phyloP scores from a whole-genome alignment of 2,329 filamentous ascomycete genomes.

The Calonectria hongkongensis region DNA sequence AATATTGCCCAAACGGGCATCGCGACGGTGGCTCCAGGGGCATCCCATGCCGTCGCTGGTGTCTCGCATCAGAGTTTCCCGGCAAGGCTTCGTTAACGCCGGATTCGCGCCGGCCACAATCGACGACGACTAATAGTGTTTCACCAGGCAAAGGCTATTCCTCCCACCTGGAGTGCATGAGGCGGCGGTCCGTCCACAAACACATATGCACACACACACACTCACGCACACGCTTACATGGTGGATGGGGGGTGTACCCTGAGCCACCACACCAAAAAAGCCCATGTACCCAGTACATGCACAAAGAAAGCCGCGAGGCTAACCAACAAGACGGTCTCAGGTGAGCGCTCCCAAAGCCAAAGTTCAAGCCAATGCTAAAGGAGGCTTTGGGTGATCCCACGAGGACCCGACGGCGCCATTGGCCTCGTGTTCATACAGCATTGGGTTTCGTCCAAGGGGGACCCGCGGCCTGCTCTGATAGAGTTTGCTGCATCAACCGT shows the following conservation, averaged over 20 bases:
- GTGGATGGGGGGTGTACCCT: constrained; percentile 41
- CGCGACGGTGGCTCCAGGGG: constrained; percentile 22
- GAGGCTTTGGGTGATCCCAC: constrained; percentile 36
- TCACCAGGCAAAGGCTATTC: constrained; percentile 43
- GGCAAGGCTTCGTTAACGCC: constrained; percentile 25
- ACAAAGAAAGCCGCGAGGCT: constrained; percentile 14
- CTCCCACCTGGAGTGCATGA: constrained; percentile 34
- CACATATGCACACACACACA: not conserved
- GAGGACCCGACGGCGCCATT: constrained; percentile 41
- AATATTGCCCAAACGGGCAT: constrained; percentile 51
- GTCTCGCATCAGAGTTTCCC: constrained; percentile 24
- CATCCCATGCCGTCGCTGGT: constrained; percentile 7
- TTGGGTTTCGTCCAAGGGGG: constrained; percentile 44
- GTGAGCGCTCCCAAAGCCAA: constrained; percentile 32
- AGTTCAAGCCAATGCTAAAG: constrained; percentile 43
- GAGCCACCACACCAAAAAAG: constrained; percentile 22
- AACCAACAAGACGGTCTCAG: constrained; percentile 42
- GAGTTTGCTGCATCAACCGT: constrained; percentile 49
- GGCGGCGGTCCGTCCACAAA: constrained; percentile 33
- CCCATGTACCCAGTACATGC: constrained; percentile 50
- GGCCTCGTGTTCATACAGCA: constrained; percentile 41
- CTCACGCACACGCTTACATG: not conserved
- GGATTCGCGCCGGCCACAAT: constrained; percentile 33
- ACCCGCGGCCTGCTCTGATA: constrained; percentile 34
- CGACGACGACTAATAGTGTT: constrained; percentile 41